Evolutionary conservation across 768 basidiomycete species (phyloP).

Genomic region (Leccinum pellstonianum): DNA sequence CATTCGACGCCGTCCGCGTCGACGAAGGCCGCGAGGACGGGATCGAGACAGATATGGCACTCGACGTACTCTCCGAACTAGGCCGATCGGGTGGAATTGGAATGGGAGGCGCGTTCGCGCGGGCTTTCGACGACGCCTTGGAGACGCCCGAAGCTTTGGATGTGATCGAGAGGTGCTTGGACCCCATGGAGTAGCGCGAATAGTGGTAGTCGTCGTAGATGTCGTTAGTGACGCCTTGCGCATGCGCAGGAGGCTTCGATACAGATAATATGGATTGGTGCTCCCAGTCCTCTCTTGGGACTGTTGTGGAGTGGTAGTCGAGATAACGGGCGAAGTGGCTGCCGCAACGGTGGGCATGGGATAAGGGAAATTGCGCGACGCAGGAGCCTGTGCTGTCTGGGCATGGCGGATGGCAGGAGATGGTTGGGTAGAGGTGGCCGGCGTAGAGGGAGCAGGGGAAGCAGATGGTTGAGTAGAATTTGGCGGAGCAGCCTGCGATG

Average conservation of each 20-base stretch:
- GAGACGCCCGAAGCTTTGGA: too few species aligned
- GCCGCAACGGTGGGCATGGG: constrained; percentile 74
- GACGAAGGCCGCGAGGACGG: too few species aligned
- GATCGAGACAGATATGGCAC: too few species aligned
- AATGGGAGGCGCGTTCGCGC: too few species aligned
- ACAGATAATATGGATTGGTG: constrained; percentile 51
- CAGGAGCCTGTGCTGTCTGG: constrained; percentile 28
- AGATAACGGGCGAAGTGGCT: constrained; percentile 55
- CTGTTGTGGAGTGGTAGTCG: constrained; percentile 40
- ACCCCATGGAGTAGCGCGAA: too few species aligned
- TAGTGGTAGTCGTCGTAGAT: too few species aligned
- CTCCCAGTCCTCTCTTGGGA: constrained; percentile 28
- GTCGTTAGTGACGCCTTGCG: constrained; percentile 17
- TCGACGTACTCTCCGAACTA: too few species aligned
- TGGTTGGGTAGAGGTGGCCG: constrained; percentile 33
- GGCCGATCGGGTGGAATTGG: too few species aligned
- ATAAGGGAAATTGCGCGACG: constrained; percentile 48
- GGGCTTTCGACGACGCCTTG: too few species aligned
- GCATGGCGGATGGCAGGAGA: constrained; percentile 37
- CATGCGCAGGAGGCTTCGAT: constrained; percentile 26
- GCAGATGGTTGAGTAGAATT: constrained; percentile 18
- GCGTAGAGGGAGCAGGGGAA: constrained; percentile 29
- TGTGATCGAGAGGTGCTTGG: too few species aligned
- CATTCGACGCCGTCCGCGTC: too few species aligned
- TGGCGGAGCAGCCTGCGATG: constrained; percentile 34